Base-by-base conservation (phyloP, 2,329 filamentous ascomycete genomes). In the Niveomyces coronatus region DNA sequence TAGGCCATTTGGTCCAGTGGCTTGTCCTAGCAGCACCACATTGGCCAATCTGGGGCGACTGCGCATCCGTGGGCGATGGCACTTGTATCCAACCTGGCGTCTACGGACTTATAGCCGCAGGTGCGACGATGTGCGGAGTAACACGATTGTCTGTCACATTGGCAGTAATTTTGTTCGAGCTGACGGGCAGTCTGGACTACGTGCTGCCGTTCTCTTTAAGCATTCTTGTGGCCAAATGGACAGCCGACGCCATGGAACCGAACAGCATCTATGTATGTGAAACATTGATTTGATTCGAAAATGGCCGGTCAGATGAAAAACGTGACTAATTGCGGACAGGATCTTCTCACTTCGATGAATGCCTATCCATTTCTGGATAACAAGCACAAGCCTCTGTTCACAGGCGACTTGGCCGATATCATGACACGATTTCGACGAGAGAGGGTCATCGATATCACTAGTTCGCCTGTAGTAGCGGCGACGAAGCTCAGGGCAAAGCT, bases 361-460 rank as follows among this genome's bases (percentile, higher is more conserved):
- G 83, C 85, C 3, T 98, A 96, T 48, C 91, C 91, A 0, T 95
- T 93, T 64, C 73, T 98, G n/a, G 87, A 94, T 61, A 94, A 93
- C 62, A 96, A 95, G 58, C 76, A 88, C 44, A 87, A 93, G 48
- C 88, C 89, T 1, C 70, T 93, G 14, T 94, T 95, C 57, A 94
- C 88, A 1, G 81, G 83, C 1, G 83, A 93, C 39, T 71, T 98
- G 1, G 83, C 79, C 11, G 89, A 94, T 45, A 91, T 98, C 40
- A 81, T 89, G 0, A 78, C 84, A 2, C 79, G 80, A 5, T 66
- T 84, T 4, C 79, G 85, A 11, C 74, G 73, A 35, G 79, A 87
- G 53, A 75, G 87, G 37, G 67, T 88, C 39, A 95, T 98, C 47
- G 89, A 98, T 54, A 88, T 96, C 39, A 85, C 84, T 1, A 71